Conservation (phyloP, 2,329 filamentous ascomycete genomes). For the Pseudocercospora pini-densiflorae region DNA sequence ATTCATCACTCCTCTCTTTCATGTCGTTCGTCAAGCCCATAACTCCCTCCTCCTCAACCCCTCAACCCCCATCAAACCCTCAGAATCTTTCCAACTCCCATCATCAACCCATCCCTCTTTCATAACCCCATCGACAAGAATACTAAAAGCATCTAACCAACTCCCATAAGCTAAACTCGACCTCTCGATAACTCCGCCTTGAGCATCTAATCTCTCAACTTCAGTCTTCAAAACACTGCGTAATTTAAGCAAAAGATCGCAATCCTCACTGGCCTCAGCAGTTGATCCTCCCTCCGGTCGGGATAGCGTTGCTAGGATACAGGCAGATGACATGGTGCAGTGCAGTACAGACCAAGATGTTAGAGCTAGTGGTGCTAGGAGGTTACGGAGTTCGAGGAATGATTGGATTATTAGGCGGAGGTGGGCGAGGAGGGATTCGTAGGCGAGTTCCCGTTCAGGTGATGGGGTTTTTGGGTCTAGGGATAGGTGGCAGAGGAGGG, state of each 20-base stretch:
- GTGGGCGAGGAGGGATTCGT: background rate
- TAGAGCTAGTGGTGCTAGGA: background rate
- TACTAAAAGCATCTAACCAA: background rate
- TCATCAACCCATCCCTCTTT: background rate
- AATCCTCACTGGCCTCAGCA: background rate
- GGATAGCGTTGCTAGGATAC: background rate
- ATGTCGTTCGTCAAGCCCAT: background rate
- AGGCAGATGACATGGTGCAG: background rate
- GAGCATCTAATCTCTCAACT: background rate
- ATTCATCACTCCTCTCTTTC: background rate
- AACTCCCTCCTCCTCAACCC: background rate
- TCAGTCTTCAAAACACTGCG: background rate
- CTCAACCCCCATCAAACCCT: background rate
- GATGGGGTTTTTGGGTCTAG: background rate
- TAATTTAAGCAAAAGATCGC: background rate
- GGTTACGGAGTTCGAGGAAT: background rate
- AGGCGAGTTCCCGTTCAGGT: background rate
- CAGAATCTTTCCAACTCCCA: background rate
- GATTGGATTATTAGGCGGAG: background rate
- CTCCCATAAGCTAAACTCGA: background rate
- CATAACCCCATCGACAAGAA: background rate
- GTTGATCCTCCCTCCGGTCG: too few relatives aligned
- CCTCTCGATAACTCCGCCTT: background rate
- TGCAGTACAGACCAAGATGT: background rate
- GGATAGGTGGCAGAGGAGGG: background rate